Conservation (phyloP, 148 eudicot species). For the Euryodendron excelsum region DNA sequence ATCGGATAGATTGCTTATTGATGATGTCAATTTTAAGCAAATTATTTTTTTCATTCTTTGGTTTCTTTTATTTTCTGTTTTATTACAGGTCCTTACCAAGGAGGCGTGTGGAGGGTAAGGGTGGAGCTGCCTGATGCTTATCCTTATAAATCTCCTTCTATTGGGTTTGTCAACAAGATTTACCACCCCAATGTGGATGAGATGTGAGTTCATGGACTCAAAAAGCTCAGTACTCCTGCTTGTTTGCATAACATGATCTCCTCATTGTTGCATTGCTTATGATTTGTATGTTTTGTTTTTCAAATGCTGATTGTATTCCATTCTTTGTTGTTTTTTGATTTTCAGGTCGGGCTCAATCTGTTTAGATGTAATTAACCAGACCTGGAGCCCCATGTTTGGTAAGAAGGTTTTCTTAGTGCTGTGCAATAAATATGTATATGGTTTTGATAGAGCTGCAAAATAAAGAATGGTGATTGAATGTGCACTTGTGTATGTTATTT, state of each 20-base stretch:
- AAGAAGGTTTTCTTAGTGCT: conserved; percentile 39
- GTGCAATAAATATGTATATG: background rate
- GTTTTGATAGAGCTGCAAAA: background rate
- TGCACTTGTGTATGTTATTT: background rate
- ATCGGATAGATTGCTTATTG: background rate
- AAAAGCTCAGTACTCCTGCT: background rate
- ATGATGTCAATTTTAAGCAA: background rate
- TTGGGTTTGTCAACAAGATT: conserved; percentile 66
- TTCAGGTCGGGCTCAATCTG: conserved; percentile 79
- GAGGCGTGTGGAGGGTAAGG: conserved; percentile 68
- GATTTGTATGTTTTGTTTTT: background rate
- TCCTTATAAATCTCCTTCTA: conserved; percentile 77
- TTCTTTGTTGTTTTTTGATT: conserved; percentile 1
- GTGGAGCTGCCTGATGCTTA: conserved; percentile 75
- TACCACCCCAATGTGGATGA: conserved; percentile 77
- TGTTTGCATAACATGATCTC: background rate
- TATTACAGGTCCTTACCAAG: conserved; percentile 61
- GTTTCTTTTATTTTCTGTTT: background rate
- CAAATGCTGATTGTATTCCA: background rate
- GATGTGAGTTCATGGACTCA: conserved; percentile 38
- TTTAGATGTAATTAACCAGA: conserved; percentile 77
- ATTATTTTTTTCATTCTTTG: background rate
- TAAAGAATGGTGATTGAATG: background rate
- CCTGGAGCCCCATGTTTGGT: conserved; percentile 91
- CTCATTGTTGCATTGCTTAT: background rate